Evolutionary conservation across 345 rosid species (phyloP), one percentile per base, ranked within the genome.

Genomic region (Salix koriyanagi): DNA sequence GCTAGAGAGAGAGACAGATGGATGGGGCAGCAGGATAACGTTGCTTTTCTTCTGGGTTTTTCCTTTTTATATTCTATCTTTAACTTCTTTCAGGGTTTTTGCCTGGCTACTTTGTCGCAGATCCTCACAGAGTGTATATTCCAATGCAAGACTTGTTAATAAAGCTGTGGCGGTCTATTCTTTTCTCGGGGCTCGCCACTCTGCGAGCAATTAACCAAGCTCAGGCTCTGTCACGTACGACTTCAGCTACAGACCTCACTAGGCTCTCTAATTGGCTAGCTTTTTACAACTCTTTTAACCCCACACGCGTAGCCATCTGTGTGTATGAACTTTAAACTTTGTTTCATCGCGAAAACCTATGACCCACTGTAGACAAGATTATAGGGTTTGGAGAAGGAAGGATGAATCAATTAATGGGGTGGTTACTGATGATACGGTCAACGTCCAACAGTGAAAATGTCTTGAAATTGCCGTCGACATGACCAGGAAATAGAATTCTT

Each of bases 261-360:
- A 61, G 21, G 75, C n/a, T 4, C 21, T 10, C 44, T 23, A 30
- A 21, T 19, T 8, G 36, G 67, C 7, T 26, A 15, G 37, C 7
- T 14, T 21, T 42, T 42, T 64, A 19, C 10, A n/a, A 5, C 61
- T 41, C 67, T 86, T 65, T 58, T n/a, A 75, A 79, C 77, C 80
- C 85, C 86, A 81, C 86, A 81, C 82, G 87, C 87, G 78, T 70
- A 68, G n/a, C 86, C 65, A 68, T 32, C 73, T 56, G 76, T 70
- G 74, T 89, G 60, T 85, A 62, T 90, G 46, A 12, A 42, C 46
- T 11, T 12, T 42, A 12, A 7, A 12, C 14, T 42, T 42, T 87
- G 89, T 89, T 88, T 73, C 32, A 39, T 25, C 70, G 56, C 67
- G 18, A 52, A 5, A 30, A 25, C n/a, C 8, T 21, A 28, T 21